Conservation (phyloP, 1,284 basidiomycete species). For the Tylopilus sp. region DNA sequence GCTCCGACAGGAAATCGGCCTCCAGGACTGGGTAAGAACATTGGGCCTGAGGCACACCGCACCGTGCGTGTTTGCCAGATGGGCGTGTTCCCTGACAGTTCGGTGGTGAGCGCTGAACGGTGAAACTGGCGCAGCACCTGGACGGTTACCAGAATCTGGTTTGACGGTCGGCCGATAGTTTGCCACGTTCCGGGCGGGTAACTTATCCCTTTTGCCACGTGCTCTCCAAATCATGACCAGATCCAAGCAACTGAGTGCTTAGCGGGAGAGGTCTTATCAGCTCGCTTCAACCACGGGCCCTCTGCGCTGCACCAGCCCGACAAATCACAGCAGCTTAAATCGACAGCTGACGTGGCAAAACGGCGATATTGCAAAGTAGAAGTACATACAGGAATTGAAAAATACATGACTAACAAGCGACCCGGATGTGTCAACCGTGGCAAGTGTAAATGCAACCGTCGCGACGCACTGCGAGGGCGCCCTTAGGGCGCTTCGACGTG, state of each 20-base stretch:
- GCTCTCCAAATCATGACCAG: too few species aligned
- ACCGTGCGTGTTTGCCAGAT: not conserved
- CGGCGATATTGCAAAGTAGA: not conserved
- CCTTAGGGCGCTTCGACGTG: not conserved
- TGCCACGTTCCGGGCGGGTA: too few species aligned
- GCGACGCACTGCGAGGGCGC: too few species aligned
- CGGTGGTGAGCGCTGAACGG: not conserved
- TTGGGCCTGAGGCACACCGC: conserved; percentile 7
- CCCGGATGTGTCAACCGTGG: not conserved
- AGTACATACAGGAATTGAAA: conserved; percentile 3
- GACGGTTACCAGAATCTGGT: too few species aligned
- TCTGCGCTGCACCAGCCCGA: not conserved
- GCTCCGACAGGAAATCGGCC: conserved; percentile 53
- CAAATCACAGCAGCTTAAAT: not conserved
- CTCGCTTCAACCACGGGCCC: too few species aligned
- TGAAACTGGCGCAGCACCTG: too few species aligned
- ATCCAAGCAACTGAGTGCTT: too few species aligned
- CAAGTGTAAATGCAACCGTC: not conserved
- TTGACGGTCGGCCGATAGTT: too few species aligned
- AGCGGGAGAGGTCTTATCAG: too few species aligned
- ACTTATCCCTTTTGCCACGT: too few species aligned
- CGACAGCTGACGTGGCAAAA: not conserved
- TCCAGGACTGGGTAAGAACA: conserved; percentile 41
- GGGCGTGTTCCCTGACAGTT: not conserved
- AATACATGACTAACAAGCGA: not conserved